These are phyloP conservation scores for Priceomyces melissophilus DNA, from an alignment of 805 yeast species.

Conservation along the genomic window DNA sequence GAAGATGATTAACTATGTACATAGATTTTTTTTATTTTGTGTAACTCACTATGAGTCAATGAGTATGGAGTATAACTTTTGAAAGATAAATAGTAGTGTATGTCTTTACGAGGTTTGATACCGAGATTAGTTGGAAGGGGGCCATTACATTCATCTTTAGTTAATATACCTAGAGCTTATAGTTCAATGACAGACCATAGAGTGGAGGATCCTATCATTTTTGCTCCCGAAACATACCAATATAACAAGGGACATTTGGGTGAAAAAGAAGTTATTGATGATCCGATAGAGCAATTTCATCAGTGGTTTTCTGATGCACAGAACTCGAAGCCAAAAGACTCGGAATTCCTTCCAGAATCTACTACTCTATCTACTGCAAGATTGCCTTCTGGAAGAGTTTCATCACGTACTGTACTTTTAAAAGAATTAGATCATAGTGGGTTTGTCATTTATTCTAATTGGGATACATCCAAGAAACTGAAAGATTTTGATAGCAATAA, in stretches of 20 bases:
- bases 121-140: too few relatives aligned
- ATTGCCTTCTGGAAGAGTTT: conserved; percentile 86
- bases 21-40: neutral
- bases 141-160: too few relatives aligned
- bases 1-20: conserved; percentile 7
- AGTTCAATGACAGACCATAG: conserved; percentile 4
- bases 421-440: conserved; percentile 88
- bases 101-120: too few relatives aligned
- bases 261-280: conserved; percentile 47
- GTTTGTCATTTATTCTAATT: conserved; percentile 84
- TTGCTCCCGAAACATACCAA: conserved; percentile 88
- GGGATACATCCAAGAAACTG: conserved; percentile 84
- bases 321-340: conserved; percentile 38
- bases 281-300: conserved; percentile 77
- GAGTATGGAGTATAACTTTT: too few relatives aligned
- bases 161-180: too few relatives aligned
- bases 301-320: conserved; percentile 80
- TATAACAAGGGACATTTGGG: conserved; percentile 66
- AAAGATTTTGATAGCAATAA: conserved; percentile 69
- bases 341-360: conserved; percentile 64
- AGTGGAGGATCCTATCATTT: conserved; percentile 36
- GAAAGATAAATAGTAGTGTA: too few relatives aligned
- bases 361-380: conserved; percentile 85
- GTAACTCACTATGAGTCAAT: neutral
- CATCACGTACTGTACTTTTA: conserved; percentile 78